Evolutionary conservation across 2,329 filamentous ascomycete species (phyloP).

Genomic region (Trichophaea hybrida): DNA sequence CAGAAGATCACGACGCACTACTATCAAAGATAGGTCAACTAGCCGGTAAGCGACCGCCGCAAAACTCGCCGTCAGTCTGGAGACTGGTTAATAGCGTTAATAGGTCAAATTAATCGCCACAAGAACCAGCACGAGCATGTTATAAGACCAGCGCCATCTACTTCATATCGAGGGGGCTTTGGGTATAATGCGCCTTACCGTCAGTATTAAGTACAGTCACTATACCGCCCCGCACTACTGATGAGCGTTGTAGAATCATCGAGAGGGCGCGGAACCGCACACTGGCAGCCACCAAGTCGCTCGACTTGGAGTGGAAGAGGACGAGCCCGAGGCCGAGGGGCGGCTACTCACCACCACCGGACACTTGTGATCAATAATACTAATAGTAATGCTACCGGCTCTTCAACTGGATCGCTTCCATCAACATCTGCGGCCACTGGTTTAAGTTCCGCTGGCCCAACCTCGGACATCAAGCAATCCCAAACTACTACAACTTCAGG

Average conservation of each 20-base stretch:
- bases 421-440: neutral
- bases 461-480: neutral
- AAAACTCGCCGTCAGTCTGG: conserved; percentile 1
- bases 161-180: conserved; percentile 13
- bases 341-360: conserved; percentile 37
- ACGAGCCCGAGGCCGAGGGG: conserved; percentile 32
- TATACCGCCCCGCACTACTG: conserved; percentile 7
- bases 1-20: conserved; percentile 43
- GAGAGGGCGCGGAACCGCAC: neutral
- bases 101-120: conserved; percentile 67
- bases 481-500: conserved; percentile 26
- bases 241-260: neutral
- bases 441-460: neutral
- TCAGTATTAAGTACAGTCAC: neutral
- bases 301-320: conserved; percentile 19
- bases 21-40: conserved; percentile 43
- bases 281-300: conserved; percentile 5
- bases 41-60: conserved; percentile 36
- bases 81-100: conserved; percentile 23
- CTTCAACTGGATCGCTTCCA: neutral
- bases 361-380: conserved; percentile 51
- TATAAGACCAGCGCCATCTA: conserved; percentile 16
- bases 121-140: conserved; percentile 44
- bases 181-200: neutral
- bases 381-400: conserved; percentile 13